Evolutionary conservation across 805 yeast species (phyloP).

Genomic region (Wickerhamomyces rabaulensis): DNA sequence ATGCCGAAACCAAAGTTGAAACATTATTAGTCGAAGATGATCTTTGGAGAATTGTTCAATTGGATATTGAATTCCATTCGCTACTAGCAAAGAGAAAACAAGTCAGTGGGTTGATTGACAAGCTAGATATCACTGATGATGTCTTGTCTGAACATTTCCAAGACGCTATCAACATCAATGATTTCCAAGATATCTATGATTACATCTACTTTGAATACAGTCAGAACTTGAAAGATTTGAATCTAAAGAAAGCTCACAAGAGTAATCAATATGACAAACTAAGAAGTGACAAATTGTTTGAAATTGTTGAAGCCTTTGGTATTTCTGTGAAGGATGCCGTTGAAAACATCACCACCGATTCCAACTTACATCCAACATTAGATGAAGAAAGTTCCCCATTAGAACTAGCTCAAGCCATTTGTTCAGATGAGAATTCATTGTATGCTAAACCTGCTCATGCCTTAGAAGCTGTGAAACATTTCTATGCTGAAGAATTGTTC

Average conservation of each 20-base stretch:
- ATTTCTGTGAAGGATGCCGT: constrained; percentile 77
- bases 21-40: constrained; percentile 72
- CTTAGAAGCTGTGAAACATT: constrained; percentile 64
- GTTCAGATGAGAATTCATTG: constrained; percentile 33
- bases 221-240: constrained; percentile 32
- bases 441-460: constrained; percentile 60
- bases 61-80: constrained; percentile 87
- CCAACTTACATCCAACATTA: constrained; percentile 65
- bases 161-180: constrained; percentile 60
- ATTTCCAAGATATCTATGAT: constrained; percentile 82
- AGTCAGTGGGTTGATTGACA: constrained; percentile 50
- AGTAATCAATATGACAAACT: constrained; percentile 62
- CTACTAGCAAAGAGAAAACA: constrained; percentile 67
- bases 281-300: constrained; percentile 56
- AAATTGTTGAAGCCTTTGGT: constrained; percentile 67
- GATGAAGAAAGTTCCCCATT: constrained; percentile 61
- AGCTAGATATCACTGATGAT: constrained; percentile 41
- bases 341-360: constrained; percentile 67
- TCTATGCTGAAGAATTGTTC: constrained; percentile 73
- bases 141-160: constrained; percentile 50
- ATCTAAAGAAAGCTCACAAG: constrained; percentile 31
- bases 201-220: constrained; percentile 69
- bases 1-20: constrained; percentile 32
- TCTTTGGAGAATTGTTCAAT: constrained; percentile 82
- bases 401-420: constrained; percentile 44